Evolutionary conservation across 2,329 filamentous ascomycete genomes (phyloP).

Genomic region (Alternaria viburni): DNA sequence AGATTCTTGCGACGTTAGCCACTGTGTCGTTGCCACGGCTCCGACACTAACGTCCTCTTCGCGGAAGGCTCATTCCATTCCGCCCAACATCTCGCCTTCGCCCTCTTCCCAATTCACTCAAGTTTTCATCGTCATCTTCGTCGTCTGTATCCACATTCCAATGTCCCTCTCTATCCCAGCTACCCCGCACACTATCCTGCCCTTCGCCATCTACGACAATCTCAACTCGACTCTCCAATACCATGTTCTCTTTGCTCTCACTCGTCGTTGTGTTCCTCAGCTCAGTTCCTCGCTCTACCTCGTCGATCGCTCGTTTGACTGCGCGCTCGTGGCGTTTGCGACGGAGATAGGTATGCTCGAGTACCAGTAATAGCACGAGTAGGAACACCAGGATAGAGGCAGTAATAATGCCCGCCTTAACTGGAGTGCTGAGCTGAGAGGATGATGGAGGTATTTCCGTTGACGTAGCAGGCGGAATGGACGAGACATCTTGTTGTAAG

Average conservation of each 20-base stretch:
- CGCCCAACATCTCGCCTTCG: constrained; percentile 5
- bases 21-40: not conserved
- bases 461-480: not conserved
- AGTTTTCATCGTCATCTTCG: constrained; percentile 5
- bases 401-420: constrained; percentile 13
- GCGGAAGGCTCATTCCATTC: constrained; percentile 25
- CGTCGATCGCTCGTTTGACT: constrained; percentile 23
- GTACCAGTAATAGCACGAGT: constrained; percentile 8
- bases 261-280: not conserved
- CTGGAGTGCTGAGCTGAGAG: constrained; percentile 7
- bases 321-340: constrained; percentile 22
- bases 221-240: constrained; percentile 32
- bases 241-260: constrained; percentile 30
- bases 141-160: constrained; percentile 10
- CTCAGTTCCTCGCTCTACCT: constrained; percentile 23
- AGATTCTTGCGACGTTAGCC: not conserved
- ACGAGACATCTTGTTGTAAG: not conserved
- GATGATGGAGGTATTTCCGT: not conserved
- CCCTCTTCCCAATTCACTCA: constrained; percentile 24
- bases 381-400: constrained; percentile 11
- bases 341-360: constrained; percentile 25
- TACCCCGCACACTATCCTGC: constrained; percentile 10
- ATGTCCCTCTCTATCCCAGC: not conserved
- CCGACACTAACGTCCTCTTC: not conserved
- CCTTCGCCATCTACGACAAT: constrained; percentile 27